These are phyloP conservation scores for Funneliformis mosseae DNA, from an alignment of 192 early-diverging fungal genomes.

Conservation along the genomic window DNA sequence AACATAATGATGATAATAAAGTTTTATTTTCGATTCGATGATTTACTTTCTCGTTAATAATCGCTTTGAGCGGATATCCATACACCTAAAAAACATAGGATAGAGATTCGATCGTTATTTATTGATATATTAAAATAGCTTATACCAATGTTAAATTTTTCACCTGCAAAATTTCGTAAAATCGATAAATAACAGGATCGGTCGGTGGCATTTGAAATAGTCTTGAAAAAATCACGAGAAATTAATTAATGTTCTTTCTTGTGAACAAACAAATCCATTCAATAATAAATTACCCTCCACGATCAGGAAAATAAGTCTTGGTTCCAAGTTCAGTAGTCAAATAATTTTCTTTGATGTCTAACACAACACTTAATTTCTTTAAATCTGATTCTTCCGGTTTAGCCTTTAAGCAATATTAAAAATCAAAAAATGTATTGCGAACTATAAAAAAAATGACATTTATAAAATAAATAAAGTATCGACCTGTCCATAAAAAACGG, in stretches of 20 bases:
- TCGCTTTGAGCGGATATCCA: conserved; percentile 47
- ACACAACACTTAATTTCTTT: conserved; percentile 36
- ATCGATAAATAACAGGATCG: conserved; percentile 50
- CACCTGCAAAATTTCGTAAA: conserved; percentile 49
- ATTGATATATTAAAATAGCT: background rate
- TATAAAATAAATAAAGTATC: background rate
- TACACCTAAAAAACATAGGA: conserved; percentile 32
- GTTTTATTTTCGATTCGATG: background rate
- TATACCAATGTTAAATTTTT: background rate
- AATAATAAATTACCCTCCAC: conserved; percentile 42
- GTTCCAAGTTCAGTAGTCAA: conserved; percentile 37
- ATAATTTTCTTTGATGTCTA: conserved; percentile 41
- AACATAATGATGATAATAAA: background rate
- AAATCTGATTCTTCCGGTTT: conserved; percentile 43
- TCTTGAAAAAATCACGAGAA: conserved; percentile 11
- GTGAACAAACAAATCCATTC: background rate
- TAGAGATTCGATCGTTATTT: background rate
- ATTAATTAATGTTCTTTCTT: background rate
- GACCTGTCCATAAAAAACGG: conserved; percentile 70
- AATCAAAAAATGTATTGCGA: background rate
- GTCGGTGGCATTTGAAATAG: conserved; percentile 44
- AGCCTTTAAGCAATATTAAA: conserved; percentile 33
- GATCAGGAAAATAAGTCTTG: conserved; percentile 41
- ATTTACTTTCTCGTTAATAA: conserved; percentile 51
- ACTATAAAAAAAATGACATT: background rate